phyloP scores from a whole-genome alignment of 768 basidiomycete species.

The Amanita rubescens region DNA sequence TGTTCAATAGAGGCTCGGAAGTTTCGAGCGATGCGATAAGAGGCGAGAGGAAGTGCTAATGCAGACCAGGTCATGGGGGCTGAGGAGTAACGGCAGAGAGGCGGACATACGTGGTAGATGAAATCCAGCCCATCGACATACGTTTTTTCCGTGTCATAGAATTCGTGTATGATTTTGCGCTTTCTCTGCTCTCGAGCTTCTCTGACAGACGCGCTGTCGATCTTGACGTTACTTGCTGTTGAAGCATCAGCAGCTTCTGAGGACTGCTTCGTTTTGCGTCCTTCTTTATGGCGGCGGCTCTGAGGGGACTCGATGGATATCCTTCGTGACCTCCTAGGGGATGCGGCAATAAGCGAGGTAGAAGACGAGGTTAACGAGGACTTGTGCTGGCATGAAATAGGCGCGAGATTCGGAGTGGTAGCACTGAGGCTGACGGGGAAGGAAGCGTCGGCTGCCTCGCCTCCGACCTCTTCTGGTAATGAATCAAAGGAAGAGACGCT shows the following conservation, averaged over 20 bases:
- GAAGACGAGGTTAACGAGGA: not conserved
- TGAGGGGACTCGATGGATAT: conserved; percentile 32
- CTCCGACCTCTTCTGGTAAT: conserved; percentile 43
- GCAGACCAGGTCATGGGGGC: not conserved
- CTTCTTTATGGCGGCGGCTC: conserved; percentile 13
- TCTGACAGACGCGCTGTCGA: conserved; percentile 24
- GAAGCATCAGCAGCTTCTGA: not conserved
- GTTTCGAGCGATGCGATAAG: conserved; percentile 71
- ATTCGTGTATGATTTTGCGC: conserved; percentile 68
- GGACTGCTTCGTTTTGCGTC: not conserved
- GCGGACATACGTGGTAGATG: conserved; percentile 60
- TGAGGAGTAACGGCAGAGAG: conserved; percentile 1
- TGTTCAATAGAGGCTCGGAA: conserved; percentile 58
- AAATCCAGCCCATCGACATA: conserved; percentile 81
- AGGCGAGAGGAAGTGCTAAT: conserved; percentile 75
- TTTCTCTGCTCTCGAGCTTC: conserved; percentile 44
- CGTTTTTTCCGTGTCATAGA: conserved; percentile 72
- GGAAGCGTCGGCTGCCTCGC: not conserved
- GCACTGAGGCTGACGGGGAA: conserved; percentile 11
- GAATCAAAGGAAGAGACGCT: conserved; percentile 74
- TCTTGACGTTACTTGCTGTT: not conserved
- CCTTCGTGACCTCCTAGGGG: conserved; percentile 22
- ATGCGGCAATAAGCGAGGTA: not conserved
- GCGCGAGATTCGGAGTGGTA: no score
- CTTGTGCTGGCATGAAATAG: conserved; percentile 18